Conservation (phyloP, 2,329 filamentous ascomycete species). For the Harringtonia aguacate region DNA sequence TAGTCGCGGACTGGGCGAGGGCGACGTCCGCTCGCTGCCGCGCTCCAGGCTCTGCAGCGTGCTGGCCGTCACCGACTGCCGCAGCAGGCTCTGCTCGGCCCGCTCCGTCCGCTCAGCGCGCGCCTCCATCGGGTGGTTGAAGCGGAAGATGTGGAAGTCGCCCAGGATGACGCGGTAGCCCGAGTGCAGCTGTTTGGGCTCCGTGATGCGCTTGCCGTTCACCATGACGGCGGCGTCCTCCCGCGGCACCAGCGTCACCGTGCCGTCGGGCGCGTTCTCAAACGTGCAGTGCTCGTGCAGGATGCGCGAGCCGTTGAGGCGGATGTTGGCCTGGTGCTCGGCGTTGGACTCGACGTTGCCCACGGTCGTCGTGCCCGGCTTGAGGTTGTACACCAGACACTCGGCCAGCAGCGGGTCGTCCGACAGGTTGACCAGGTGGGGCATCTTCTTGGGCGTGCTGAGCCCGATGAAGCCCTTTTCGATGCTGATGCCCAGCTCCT, state of each 20-base stretch:
- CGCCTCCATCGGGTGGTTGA: constrained; percentile 96
- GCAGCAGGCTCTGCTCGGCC: constrained; percentile 72
- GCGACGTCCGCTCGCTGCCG: too few relatives aligned
- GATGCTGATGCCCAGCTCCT: constrained; percentile 96
- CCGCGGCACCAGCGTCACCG: constrained; percentile 80
- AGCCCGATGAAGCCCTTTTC: constrained; percentile 96
- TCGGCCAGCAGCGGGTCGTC: constrained; percentile 88
- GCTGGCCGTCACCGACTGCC: constrained; percentile 64
- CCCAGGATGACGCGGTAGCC: constrained; percentile 92
- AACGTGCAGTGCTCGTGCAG: constrained; percentile 88
- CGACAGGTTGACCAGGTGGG: constrained; percentile 96
- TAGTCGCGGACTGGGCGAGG: constrained; percentile 49
- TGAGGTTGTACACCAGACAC: constrained; percentile 95
- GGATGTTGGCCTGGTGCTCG: constrained; percentile 69
- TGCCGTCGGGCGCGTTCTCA: constrained; percentile 76
- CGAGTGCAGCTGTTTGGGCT: constrained; percentile 75
- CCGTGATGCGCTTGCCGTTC: constrained; percentile 82
- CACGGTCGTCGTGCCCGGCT: constrained; percentile 87
- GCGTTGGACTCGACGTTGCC: constrained; percentile 84
- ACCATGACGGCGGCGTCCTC: constrained; percentile 98
- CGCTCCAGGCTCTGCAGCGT: constrained; percentile 49
- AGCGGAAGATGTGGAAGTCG: constrained; percentile 97
- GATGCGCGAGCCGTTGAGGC: constrained; percentile 88
- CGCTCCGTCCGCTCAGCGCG: constrained; percentile 85
- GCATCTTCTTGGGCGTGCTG: constrained; percentile 97